Evolutionary conservation across 352 stramenopile species (phyloP).

Genomic region (Phytophthora sp.): DNA sequence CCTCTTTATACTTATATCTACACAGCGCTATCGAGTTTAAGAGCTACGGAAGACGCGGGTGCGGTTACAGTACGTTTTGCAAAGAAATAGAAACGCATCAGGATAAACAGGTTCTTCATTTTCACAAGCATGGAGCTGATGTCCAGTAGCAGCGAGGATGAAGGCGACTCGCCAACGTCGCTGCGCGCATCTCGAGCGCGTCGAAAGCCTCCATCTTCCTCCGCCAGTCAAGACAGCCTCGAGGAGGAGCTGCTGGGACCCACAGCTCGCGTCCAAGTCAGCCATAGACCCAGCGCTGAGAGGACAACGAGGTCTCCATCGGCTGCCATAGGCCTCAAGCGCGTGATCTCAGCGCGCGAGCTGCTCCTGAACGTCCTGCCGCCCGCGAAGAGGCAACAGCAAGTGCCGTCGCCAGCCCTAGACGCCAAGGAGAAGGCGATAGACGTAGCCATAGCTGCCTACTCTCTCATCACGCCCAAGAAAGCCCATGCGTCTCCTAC

Average conservation of each 20-base stretch:
- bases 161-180: constrained; percentile 29
- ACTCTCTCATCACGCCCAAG: constrained; percentile 22
- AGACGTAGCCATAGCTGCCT: constrained; percentile 21
- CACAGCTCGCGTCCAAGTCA: background rate
- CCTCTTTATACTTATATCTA: background rate
- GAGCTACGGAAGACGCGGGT: background rate
- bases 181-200: constrained; percentile 7
- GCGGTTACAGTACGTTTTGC: background rate
- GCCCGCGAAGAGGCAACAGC: constrained; percentile 9
- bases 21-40: background rate
- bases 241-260: constrained; percentile 25
- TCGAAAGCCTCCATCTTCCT: background rate
- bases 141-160: constrained; percentile 67
- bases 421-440: constrained; percentile 9
- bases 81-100: background rate
- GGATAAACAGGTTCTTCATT: constrained; percentile 6
- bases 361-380: constrained; percentile 64
- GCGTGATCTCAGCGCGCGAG: constrained; percentile 64
- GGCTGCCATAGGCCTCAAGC: constrained; percentile 36
- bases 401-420: constrained; percentile 6
- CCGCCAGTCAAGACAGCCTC: constrained; percentile 24
- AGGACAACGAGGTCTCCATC: background rate
- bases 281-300: background rate
- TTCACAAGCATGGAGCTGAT: constrained; percentile 60
- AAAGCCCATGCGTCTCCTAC: constrained; percentile 5